Percentiles rank a stretch among this genome's conserved stretches.
Evolutionary conservation across 805 yeast genomes (phyloP).

Genomic region (Hyphopichia homilentoma): DNA sequence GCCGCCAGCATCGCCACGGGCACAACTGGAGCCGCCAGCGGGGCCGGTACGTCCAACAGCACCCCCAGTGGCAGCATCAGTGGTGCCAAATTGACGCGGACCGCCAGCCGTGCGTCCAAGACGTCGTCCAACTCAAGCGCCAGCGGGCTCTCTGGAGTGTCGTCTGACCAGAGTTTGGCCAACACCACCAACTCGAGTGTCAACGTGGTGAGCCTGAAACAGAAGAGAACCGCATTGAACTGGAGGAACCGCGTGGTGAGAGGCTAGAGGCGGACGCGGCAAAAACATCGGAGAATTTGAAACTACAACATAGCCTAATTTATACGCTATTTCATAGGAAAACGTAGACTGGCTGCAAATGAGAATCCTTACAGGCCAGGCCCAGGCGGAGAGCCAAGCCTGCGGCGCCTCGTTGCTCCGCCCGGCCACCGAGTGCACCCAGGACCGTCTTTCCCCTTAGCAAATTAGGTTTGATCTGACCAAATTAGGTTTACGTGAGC

Average conservation of each 20-base stretch:
- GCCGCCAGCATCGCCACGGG: constrained; percentile 1
- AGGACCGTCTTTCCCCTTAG: too few relatives aligned
- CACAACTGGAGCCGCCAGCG: constrained; percentile 3
- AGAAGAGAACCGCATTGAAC: constrained; percentile 22
- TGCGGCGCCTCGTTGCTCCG: too few relatives aligned
- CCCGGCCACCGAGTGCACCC: too few relatives aligned
- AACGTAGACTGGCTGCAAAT: too few relatives aligned
- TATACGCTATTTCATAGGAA: too few relatives aligned
- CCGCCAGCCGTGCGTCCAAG: constrained; percentile 14
- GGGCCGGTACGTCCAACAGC: neutral
- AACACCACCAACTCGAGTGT: constrained; percentile 4
- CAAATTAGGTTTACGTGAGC: too few relatives aligned
- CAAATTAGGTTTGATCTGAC: too few relatives aligned
- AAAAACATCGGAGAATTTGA: too few relatives aligned
- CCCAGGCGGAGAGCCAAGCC: too few relatives aligned
- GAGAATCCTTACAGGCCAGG: too few relatives aligned
- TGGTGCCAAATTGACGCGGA: constrained; percentile 21
- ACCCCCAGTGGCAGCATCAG: constrained; percentile 5
- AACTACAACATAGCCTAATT: too few relatives aligned
- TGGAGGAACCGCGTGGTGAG: constrained; percentile 17
- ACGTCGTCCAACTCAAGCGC: constrained; percentile 10
- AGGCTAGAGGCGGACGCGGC: neutral
- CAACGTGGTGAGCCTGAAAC: neutral
- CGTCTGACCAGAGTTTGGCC: constrained; percentile 4
- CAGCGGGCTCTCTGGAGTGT: constrained; percentile 4